phyloP scores from a whole-genome alignment of 805 yeast genomes.

The Kluyveromyces aestuarii region DNA sequence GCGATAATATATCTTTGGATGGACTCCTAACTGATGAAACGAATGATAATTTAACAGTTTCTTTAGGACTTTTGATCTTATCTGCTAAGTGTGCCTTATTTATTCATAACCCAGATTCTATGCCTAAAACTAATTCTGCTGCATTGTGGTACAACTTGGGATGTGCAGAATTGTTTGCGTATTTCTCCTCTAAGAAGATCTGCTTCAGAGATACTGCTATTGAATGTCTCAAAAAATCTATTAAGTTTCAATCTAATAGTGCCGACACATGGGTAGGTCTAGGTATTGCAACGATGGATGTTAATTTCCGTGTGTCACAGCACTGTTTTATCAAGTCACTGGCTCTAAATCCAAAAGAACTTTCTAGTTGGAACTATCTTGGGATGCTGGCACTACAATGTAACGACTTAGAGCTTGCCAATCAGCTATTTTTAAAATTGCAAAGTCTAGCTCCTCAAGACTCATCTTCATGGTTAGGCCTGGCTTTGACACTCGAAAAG shows the following conservation, averaged over 20 bases:
- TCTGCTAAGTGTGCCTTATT: constrained; percentile 39
- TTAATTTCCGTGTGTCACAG: constrained; percentile 69
- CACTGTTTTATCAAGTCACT: constrained; percentile 87
- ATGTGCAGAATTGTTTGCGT: constrained; percentile 45
- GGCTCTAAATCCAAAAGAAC: constrained; percentile 57
- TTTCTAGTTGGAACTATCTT: constrained; percentile 68
- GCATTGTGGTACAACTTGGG: constrained; percentile 64
- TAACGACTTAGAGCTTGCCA: constrained; percentile 65
- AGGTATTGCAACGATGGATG: constrained; percentile 62
- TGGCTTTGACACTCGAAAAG: constrained; percentile 54
- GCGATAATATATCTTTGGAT: constrained; percentile 19
- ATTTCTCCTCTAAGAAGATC: constrained; percentile 21
- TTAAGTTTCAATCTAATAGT: constrained; percentile 61
- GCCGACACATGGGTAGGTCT: constrained; percentile 73
- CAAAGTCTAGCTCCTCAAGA: constrained; percentile 76
- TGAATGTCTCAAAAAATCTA: constrained; percentile 51
- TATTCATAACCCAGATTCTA: constrained; percentile 6
- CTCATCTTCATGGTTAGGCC: constrained; percentile 76
- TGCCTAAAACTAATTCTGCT: constrained; percentile 43
- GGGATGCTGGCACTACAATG: constrained; percentile 65
- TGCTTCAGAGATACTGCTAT: constrained; percentile 44
- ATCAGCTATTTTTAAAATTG: constrained; percentile 60
- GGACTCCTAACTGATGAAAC: constrained; percentile 13
- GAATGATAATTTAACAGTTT: constrained; percentile 28
- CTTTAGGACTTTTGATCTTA: constrained; percentile 35